Percentiles rank a stretch among this genome's conserved stretches.
Evolutionary conservation across 495 filamentous ascomycete genomes (phyloP).

Genomic region (Halenospora varia): DNA sequence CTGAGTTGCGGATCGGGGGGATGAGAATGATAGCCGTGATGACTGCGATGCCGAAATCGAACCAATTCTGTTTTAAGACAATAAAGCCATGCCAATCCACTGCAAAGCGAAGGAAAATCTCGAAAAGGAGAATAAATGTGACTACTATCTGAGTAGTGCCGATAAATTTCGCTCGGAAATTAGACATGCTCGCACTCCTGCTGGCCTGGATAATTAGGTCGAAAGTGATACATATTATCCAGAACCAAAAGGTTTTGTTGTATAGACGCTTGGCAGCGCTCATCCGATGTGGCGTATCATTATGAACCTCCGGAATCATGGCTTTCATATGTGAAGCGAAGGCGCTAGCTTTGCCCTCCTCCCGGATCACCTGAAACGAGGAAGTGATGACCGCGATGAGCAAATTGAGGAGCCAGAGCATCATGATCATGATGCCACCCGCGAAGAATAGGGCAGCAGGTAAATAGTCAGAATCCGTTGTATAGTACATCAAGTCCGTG

Average conservation of each 20-base stretch:
- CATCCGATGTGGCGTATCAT: conserved; percentile 42
- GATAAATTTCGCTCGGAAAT: conserved; percentile 42
- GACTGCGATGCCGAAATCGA: conserved; percentile 75
- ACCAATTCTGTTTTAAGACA: conserved; percentile 63
- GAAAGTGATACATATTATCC: conserved; percentile 75
- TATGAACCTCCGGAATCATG: conserved; percentile 31
- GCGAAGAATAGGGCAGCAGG: conserved; percentile 82
- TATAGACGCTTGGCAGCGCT: conserved; percentile 65
- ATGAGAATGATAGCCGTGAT: conserved; percentile 84
- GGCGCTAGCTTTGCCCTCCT: conserved; percentile 90
- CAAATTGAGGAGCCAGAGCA: conserved; percentile 94
- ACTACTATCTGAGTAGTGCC: conserved; percentile 69
- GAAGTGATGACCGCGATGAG: conserved; percentile 98
- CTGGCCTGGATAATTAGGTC: conserved; percentile 71
- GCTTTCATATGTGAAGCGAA: conserved; percentile 73
- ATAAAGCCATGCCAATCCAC: conserved; percentile 79
- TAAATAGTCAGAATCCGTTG: conserved; percentile 86
- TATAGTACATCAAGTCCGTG: conserved; percentile 89
- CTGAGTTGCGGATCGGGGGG: conserved; percentile 71
- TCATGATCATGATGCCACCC: conserved; percentile 84
- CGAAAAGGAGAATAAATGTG: conserved; percentile 72
- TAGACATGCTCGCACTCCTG: conserved; percentile 69
- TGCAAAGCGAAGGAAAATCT: conserved; percentile 77
- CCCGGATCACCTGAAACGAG: conserved; percentile 96
- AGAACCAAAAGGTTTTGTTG: conserved; percentile 68